phyloP scores from a whole-genome alignment of 129 eudicot species.

The Glebionis coronaria region DNA sequence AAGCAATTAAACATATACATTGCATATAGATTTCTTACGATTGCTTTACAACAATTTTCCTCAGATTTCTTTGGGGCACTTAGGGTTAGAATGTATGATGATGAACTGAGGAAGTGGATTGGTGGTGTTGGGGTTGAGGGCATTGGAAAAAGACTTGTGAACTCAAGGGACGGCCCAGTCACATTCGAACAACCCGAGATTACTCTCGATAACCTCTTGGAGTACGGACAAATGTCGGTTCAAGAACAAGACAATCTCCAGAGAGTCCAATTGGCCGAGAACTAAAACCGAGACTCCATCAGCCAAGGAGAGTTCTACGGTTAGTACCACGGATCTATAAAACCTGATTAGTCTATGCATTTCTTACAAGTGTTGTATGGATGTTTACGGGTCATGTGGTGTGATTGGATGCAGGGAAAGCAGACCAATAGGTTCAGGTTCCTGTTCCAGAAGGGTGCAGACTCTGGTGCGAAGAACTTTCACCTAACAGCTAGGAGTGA shows the following conservation, averaged over 20 bases:
- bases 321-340: constrained; percentile 24
- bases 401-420: constrained; percentile 49
- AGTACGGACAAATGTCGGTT: constrained; percentile 83
- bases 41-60: neutral
- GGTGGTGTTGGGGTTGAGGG: constrained; percentile 48
- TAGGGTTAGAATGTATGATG: constrained; percentile 72
- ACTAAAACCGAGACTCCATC: constrained; percentile 75
- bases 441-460: constrained; percentile 86
- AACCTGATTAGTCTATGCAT: neutral
- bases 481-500: constrained; percentile 91
- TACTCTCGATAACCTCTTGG: constrained; percentile 70
- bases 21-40: no score
- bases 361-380: neutral
- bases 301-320: constrained; percentile 74
- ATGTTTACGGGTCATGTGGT: constrained; percentile 8
- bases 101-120: constrained; percentile 61
- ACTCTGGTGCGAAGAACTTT: constrained; percentile 64
- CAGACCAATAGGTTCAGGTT: constrained; percentile 73
- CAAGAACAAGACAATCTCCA: constrained; percentile 92
- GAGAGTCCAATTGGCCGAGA: constrained; percentile 93
- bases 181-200: constrained; percentile 82
- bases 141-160: constrained; percentile 60
- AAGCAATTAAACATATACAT: no score
- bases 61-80: constrained; percentile 76
- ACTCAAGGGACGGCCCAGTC: constrained; percentile 82